Percentiles rank a stretch among this genome's conserved stretches.
Evolutionary conservation across 2,329 filamentous ascomycete genomes (phyloP).

Genomic region (Aspergillus pseudoterreus): DNA sequence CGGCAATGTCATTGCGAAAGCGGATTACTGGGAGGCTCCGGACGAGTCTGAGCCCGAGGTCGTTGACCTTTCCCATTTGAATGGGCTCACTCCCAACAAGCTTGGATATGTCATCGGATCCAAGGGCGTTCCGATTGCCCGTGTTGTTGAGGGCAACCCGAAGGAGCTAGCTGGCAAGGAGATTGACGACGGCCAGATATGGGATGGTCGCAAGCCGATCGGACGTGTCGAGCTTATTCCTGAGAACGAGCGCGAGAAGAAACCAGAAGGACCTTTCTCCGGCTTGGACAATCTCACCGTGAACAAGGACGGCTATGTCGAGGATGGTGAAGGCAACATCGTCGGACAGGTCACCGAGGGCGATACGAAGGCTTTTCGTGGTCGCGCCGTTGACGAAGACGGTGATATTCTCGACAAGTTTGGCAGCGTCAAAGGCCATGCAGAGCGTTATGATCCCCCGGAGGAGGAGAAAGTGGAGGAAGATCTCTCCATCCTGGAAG

Average conservation of each 20-base stretch:
- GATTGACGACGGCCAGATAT: slow-evolving; percentile 55
- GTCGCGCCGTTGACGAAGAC: slow-evolving; percentile 73
- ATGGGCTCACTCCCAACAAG: slow-evolving; percentile 56
- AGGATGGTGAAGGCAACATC: slow-evolving; percentile 74
- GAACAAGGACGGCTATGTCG: slow-evolving; percentile 56
- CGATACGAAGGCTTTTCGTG: slow-evolving; percentile 67
- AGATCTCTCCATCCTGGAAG: slow-evolving; percentile 58
- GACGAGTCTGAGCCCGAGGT: slow-evolving; percentile 45
- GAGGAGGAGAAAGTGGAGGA: slow-evolving; percentile 49
- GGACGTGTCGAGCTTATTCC: slow-evolving; percentile 58
- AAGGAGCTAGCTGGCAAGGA: slow-evolving; percentile 55
- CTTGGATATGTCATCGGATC: slow-evolving; percentile 53
- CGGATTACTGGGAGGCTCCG: slow-evolving; percentile 50
- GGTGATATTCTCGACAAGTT: slow-evolving; percentile 79
- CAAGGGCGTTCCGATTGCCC: slow-evolving; percentile 53
- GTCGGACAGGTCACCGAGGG: slow-evolving; percentile 70
- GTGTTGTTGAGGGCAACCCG: slow-evolving; percentile 54
- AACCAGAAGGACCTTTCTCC: slow-evolving; percentile 56
- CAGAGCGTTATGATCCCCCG: slow-evolving; percentile 52
- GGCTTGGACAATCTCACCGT: slow-evolving; percentile 56
- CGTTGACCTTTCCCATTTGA: slow-evolving; percentile 51
- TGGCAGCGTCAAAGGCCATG: slow-evolving; percentile 58
- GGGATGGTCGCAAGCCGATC: slow-evolving; percentile 54
- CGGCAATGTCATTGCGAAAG: slow-evolving; percentile 60
- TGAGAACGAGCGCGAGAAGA: slow-evolving; percentile 52